These are phyloP conservation scores for Neofusicoccum cordaticola DNA, from an alignment of 2,329 filamentous ascomycete genomes.

Conservation along the genomic window DNA sequence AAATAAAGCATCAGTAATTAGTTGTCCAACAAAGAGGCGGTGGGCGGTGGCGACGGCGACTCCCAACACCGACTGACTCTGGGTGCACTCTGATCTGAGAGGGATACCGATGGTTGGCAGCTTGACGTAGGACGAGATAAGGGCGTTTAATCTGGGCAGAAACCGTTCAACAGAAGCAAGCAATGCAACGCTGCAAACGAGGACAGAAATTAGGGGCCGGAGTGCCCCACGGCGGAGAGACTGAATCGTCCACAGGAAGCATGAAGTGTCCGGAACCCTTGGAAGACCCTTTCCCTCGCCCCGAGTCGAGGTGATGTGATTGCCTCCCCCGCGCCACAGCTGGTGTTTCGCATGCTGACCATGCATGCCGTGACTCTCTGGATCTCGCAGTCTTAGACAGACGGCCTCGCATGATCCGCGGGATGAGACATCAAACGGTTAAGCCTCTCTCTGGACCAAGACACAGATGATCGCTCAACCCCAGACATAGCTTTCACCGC, in stretches of 20 bases:
- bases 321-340: not conserved
- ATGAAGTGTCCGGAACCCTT: not conserved
- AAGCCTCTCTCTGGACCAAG: not conserved
- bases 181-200: not conserved
- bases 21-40: not conserved
- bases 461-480: not conserved
- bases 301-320: not conserved
- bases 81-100: not conserved
- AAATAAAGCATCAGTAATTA: not conserved
- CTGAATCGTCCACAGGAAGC: not conserved
- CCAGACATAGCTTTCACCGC: not conserved
- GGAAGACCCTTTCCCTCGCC: not conserved
- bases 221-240: not conserved
- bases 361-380: not conserved
- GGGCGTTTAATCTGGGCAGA: not conserved
- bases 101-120: not conserved
- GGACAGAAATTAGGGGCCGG: not conserved
- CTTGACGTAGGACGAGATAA: not conserved
- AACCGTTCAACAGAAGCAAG: not conserved
- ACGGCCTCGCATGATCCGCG: not conserved
- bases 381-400: constrained; percentile 5
- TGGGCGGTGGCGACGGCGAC: not conserved
- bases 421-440: not conserved
- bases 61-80: not conserved
- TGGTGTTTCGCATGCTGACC: constrained; percentile 1